A percentile compares a stretch with the other conserved stretches of the same genome.
Conservation (phyloP, 2,329 filamentous ascomycete species). For the Chrysoporthe austroafricana region DNA sequence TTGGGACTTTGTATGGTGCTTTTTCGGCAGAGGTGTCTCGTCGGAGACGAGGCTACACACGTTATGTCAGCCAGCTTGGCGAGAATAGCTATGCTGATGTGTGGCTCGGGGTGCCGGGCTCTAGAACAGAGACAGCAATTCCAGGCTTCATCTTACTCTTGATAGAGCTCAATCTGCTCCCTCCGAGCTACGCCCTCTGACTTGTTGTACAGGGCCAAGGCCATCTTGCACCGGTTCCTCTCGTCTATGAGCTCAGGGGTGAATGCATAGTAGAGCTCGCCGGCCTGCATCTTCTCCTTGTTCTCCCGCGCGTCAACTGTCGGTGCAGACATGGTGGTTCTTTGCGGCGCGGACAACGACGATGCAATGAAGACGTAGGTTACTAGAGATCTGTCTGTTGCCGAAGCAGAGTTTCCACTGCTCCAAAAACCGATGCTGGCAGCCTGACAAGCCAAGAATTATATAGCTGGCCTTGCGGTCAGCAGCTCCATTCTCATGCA, state of each 20-base stretch:
- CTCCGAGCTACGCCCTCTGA: constrained; percentile 64
- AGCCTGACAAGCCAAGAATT: constrained; percentile 1
- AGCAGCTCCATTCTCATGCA: constrained; percentile 12
- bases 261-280: constrained; percentile 77
- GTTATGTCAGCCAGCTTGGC: constrained; percentile 12
- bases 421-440: not conserved
- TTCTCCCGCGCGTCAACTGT: constrained; percentile 51
- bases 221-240: constrained; percentile 64
- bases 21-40: constrained; percentile 64
- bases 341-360: not conserved
- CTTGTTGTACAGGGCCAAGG: constrained; percentile 67
- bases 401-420: not conserved
- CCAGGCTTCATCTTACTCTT: constrained; percentile 55
- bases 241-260: constrained; percentile 67
- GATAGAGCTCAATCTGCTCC: constrained; percentile 68
- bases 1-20: constrained; percentile 48
- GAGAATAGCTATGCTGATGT: not conserved
- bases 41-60: constrained; percentile 63
- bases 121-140: not conserved
- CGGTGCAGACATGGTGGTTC: constrained; percentile 22
- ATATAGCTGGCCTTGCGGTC: constrained; percentile 4
- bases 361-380: not conserved
- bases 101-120: not conserved
- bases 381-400: not conserved
- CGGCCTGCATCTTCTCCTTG: constrained; percentile 60